Base-by-base conservation (phyloP, 306 rosid genomes). In the Benincasa hispida region DNA sequence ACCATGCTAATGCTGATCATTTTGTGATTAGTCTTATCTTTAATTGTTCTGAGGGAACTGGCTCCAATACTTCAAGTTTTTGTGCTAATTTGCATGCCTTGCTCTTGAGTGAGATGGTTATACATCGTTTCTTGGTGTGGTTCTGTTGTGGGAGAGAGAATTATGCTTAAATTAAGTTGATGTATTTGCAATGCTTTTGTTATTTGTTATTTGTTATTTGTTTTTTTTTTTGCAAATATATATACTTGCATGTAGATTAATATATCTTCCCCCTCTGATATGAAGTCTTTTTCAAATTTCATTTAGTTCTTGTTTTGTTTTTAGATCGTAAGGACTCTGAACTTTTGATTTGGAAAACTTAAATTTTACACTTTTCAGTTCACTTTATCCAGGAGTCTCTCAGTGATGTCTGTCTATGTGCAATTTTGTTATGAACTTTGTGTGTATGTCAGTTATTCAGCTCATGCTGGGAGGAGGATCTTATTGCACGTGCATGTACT, bases 1-100 rank as follows among this genome's bases (percentile, higher is more conserved):
- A 82, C 91, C 88, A 84, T 92, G 96, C 87, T 89, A 90, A 91
- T 87, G 69, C 85, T 87, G 93, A 88, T 76, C 48, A 53, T 48
- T 34, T 58, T 41, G 73, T 87, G 93, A 85, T 83, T 84, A 42
- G 72, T 24, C 1, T 13, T 28, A 47, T 58, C 4, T 58, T 12
- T 78, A 58, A 32, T 22, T 28, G 12, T 53, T 68, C 88, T 88
- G 90, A 83, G 93, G 91, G 92, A 89, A 81, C 72, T 5, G 15
- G 57, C 76, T 30, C 12, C 5, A 34, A 34, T 34, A 34, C 37
- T 34, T 32, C 34, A 32, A 32, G 13, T 53, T 72, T n/a, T 75
- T 22, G 34, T 32, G 63, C 28, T 45, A 25, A 35, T 65, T 19
- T 9, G 17, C 42, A 9, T 37, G 22, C 25, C 37, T 65, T 39